These are phyloP conservation scores for Lobosporangium transversale DNA, from an alignment of 192 early-diverging fungal genomes.

Conservation along the genomic window DNA sequence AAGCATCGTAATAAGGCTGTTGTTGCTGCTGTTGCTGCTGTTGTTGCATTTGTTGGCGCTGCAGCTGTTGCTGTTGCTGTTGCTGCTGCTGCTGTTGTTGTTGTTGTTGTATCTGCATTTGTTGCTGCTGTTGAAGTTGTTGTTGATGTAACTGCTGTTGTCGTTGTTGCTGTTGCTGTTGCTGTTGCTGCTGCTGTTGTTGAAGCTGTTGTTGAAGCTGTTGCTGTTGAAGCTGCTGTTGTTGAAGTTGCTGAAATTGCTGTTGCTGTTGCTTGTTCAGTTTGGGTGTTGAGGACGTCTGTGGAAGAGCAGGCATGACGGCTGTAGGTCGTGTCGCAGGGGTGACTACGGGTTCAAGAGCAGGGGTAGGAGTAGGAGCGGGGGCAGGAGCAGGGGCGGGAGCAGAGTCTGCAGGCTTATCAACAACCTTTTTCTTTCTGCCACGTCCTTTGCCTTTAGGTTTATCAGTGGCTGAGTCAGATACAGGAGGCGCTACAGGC, in stretches of 20 bases:
- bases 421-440: constrained; percentile 37
- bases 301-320: constrained; percentile 10
- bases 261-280: constrained; percentile 32
- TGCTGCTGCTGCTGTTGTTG: constrained; percentile 6
- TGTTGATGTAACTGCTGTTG: constrained; percentile 22
- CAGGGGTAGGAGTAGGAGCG: constrained; percentile 17
- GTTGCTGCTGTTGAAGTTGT: constrained; percentile 23
- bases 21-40: constrained; percentile 23
- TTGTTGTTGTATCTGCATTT: constrained; percentile 6
- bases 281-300: constrained; percentile 25
- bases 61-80: constrained; percentile 5
- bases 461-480: constrained; percentile 14
- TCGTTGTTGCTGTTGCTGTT: constrained; percentile 13
- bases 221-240: constrained; percentile 24
- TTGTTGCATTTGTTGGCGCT: constrained; percentile 17
- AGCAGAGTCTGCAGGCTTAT: constrained; percentile 5
- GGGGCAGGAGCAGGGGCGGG: constrained; percentile 8
- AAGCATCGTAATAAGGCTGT: constrained; percentile 15
- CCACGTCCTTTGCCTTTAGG: constrained; percentile 35
- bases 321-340: constrained; percentile 15
- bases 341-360: constrained; percentile 13
- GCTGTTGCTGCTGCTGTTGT: constrained; percentile 29
- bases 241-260: constrained; percentile 21
- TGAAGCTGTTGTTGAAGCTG: constrained; percentile 5
- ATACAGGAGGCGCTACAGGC: constrained; percentile 6